Evolutionary conservation across 768 basidiomycete genomes (phyloP), one percentile per base, ranked within the genome.

Genomic region (Plicaturopsis crispa): DNA sequence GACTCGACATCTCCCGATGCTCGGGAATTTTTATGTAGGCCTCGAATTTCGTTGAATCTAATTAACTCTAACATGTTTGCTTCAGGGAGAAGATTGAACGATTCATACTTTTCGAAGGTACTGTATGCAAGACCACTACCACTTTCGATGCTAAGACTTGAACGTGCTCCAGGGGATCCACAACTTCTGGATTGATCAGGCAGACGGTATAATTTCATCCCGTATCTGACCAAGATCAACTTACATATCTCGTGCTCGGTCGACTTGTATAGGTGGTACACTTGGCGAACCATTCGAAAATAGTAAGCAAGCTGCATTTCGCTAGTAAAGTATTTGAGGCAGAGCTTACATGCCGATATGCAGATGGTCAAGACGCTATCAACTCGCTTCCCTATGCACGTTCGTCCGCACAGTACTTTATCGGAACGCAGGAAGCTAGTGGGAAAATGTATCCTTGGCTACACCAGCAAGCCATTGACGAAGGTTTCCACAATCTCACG

Each of bases 151-250:
- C n/a, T n/a, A n/a, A n/a, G n/a, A n/a, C n/a, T n/a, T n/a, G n/a
- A n/a, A n/a, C n/a, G 8, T 28, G 26, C 26, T 8, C 14, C 26
- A 28, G 26, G 61, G 61, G 3, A 59, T 63, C 20, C 59, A 59
- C 36, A 61, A 61, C 42, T 61, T 60, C 36, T 63, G 61, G 60
- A 63, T 61, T 24, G 61, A 63, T 39, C 60, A 61, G 46, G 61
- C 55, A n/a, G 61, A 63, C 38, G 61, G 56, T 57, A 32, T 16
- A 50, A n/a, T 32, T 20, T 20, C 19, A 6, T 10, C n/a, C 20
- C n/a, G 10, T 26, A 5, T 12, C 12, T 4, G 6, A 12, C 6
- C n/a, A 11, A 4, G n/a, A 3, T 36, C 23, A 16, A 1, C 16
- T 17, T 7, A 41, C 24, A 35, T n/a, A n/a, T n/a, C n/a, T n/a